Evolutionary conservation across 23 red algal genomes (phyloP).

Genomic region (Chondrus crispus): DNA sequence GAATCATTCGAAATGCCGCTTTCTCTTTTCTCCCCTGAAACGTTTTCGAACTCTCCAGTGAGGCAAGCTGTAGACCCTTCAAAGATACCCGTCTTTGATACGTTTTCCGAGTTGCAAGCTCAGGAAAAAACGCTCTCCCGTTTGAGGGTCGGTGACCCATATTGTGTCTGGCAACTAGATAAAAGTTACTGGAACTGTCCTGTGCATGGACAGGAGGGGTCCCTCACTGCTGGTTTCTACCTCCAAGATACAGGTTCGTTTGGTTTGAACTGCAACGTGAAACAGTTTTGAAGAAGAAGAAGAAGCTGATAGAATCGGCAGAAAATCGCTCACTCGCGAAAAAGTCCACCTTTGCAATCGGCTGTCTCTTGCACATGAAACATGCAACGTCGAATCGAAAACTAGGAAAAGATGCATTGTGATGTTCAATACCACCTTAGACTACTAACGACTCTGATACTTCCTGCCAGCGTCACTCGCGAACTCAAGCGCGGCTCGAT

Average conservation of each 20-base stretch:
- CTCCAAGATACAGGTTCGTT: background rate
- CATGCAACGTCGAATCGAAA: no score
- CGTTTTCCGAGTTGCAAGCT: slow-evolving; percentile 1
- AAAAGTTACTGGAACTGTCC: background rate
- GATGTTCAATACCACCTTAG: no score
- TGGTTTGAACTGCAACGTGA: background rate
- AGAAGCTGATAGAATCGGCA: background rate
- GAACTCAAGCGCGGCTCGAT: no score
- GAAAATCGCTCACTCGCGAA: background rate
- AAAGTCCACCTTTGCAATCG: no score
- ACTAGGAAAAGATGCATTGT: no score
- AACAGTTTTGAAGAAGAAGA: background rate
- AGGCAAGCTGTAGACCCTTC: background rate
- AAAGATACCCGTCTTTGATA: background rate
- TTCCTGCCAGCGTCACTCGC: no score
- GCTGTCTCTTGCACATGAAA: no score
- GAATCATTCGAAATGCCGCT: background rate
- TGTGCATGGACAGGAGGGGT: background rate
- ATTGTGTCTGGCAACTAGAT: slow-evolving; percentile 4
- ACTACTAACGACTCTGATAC: no score
- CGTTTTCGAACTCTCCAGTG: background rate
- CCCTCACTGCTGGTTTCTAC: background rate
- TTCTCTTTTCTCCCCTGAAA: background rate
- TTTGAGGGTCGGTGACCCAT: background rate
- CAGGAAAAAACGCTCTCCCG: background rate